These are phyloP conservation scores for Jamesozyma spencerorum DNA, from an alignment of 805 yeast species.

Conservation along the genomic window DNA sequence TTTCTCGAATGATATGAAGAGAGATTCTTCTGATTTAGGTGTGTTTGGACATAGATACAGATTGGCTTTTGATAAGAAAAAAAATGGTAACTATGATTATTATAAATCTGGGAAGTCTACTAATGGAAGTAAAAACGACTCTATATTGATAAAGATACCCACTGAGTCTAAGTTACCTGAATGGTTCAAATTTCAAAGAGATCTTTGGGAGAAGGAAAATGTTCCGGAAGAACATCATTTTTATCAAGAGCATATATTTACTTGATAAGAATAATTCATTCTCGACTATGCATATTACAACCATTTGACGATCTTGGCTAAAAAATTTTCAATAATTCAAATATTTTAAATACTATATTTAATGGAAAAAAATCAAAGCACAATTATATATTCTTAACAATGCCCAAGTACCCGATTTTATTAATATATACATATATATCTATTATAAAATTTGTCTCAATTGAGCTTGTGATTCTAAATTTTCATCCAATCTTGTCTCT, in stretches of 20 bases:
- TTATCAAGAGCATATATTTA: slow-evolving; percentile 28
- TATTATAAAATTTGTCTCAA: slow-evolving; percentile 16
- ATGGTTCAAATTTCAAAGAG: slow-evolving; percentile 64
- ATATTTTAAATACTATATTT: too few relatives aligned
- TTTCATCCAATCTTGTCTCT: slow-evolving; percentile 4
- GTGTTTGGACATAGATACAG: slow-evolving; percentile 28
- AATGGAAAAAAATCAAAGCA: too few relatives aligned
- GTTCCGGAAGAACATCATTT: slow-evolving; percentile 28
- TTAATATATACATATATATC: too few relatives aligned
- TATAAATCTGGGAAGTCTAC: slow-evolving; percentile 33
- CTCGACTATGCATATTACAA: too few relatives aligned
- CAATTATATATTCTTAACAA: too few relatives aligned
- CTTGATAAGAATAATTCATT: slow-evolving; percentile 3
- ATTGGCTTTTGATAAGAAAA: slow-evolving; percentile 26
- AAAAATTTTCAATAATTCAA: too few relatives aligned
- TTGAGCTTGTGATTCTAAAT: slow-evolving; percentile 6
- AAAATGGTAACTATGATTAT: slow-evolving; percentile 28
- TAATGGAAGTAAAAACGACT: slow-evolving; percentile 1
- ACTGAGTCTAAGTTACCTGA: slow-evolving; percentile 53
- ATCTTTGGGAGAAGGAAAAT: slow-evolving; percentile 51
- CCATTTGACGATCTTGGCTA: too few relatives aligned
- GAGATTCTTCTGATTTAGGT: slow-evolving; percentile 22
- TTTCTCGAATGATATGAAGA: slow-evolving; percentile 1
- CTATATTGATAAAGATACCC: slow-evolving; percentile 41
- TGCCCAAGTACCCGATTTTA: too few relatives aligned